phyloP scores from a whole-genome alignment of 2,329 filamentous ascomycete species.

The Graphilbum fragrans region DNA sequence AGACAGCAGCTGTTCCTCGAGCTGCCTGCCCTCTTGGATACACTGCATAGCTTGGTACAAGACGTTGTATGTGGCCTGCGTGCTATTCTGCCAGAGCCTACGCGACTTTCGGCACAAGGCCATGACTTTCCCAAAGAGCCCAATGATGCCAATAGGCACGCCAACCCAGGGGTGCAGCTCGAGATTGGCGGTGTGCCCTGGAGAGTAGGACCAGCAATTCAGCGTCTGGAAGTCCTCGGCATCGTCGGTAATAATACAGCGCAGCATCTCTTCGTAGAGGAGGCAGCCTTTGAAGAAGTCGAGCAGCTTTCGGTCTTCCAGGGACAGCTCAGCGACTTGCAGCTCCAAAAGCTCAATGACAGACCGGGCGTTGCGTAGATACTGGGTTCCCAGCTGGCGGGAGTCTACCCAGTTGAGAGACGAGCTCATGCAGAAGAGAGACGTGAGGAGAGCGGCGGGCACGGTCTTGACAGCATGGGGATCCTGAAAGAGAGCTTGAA shows the following conservation, averaged over 20 bases:
- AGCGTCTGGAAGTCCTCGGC: slow-evolving; percentile 12
- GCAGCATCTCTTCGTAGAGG: slow-evolving; percentile 26
- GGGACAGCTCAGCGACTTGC: slow-evolving; percentile 3
- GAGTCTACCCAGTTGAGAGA: slow-evolving; percentile 28
- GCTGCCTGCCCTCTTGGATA: slow-evolving; percentile 19
- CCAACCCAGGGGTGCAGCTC: slow-evolving; percentile 25
- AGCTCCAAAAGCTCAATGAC: slow-evolving; percentile 10
- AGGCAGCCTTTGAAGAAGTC: slow-evolving; percentile 26
- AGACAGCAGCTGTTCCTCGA: slow-evolving; percentile 22
- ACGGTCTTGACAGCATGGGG: slow-evolving; percentile 6
- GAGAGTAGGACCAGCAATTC: slow-evolving; percentile 2
- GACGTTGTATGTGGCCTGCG: slow-evolving; percentile 12
- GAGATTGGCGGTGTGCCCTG: not conserved
- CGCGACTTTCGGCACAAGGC: slow-evolving; percentile 23
- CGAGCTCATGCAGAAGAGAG: slow-evolving; percentile 26
- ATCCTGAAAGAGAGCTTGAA: slow-evolving; percentile 15
- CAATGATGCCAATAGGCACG: slow-evolving; percentile 20
- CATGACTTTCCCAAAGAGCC: slow-evolving; percentile 21
- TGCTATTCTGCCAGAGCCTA: slow-evolving; percentile 10
- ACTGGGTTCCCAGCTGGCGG: slow-evolving; percentile 11
- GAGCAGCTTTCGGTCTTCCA: slow-evolving; percentile 17
- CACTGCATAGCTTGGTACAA: slow-evolving; percentile 16
- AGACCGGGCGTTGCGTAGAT: slow-evolving; percentile 13
- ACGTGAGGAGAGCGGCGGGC: slow-evolving; percentile 22
- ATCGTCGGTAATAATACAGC: slow-evolving; percentile 24